Percentiles rank a stretch among this genome's conserved stretches.
Conservation (phyloP, 2,329 filamentous ascomycete species). For the Colletotrichum sp. region DNA sequence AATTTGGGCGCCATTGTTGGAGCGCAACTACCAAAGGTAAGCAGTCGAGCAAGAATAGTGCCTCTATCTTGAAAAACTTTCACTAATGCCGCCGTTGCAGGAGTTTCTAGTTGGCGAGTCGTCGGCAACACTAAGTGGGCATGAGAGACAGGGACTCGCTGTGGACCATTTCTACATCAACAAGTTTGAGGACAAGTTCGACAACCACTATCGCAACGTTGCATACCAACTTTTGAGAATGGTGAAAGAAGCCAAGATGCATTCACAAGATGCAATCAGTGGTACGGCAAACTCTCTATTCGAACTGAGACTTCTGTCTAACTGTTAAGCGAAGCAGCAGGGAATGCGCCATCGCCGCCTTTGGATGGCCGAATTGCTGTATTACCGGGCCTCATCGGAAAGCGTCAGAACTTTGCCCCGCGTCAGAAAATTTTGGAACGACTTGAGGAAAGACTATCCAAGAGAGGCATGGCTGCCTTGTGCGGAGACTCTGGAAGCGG, state of each 20-base stretch:
- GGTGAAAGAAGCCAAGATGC: not conserved
- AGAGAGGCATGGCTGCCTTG: not conserved
- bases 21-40: not conserved
- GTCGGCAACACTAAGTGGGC: not conserved
- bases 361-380: not conserved
- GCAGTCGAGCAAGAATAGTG: not conserved
- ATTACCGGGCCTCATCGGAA: not conserved
- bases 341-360: not conserved
- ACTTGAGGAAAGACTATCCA: not conserved
- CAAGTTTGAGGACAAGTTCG: not conserved
- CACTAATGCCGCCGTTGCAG: not conserved
- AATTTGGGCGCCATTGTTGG: not conserved
- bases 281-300: not conserved
- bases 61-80: not conserved
- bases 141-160: not conserved
- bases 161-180: not conserved
- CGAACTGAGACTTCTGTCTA: not conserved
- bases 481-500: not conserved
- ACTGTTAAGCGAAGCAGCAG: not conserved
- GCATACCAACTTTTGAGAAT: not conserved
- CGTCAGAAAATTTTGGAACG: not conserved
- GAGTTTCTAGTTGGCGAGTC: not conserved
- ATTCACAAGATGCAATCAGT: not conserved
- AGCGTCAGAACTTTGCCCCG: not conserved
- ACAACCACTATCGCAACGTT: not conserved